phyloP scores from a whole-genome alignment of 2,329 filamentous ascomycete species.

The Penicillium sp. region DNA sequence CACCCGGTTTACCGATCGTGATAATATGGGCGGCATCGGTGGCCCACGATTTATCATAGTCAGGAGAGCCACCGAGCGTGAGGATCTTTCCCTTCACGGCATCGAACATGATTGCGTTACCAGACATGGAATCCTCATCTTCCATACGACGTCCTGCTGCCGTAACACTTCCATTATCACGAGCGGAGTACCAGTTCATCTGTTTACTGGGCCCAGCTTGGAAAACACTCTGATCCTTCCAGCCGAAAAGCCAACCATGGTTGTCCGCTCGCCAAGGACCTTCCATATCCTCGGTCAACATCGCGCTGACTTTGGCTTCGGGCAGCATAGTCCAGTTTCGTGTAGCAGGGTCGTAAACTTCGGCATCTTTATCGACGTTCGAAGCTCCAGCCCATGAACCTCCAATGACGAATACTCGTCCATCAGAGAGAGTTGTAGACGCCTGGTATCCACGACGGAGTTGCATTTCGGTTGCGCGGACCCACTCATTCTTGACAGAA shows the following conservation, averaged over 20 bases:
- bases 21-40: conserved; percentile 51
- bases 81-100: conserved; percentile 55
- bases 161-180: conserved; percentile 41
- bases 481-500: conserved; percentile 6
- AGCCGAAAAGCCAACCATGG: conserved; percentile 55
- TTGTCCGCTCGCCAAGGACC: conserved; percentile 49
- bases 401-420: conserved; percentile 58
- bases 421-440: conserved; percentile 51
- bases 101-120: conserved; percentile 58
- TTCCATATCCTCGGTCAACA: conserved; percentile 43
- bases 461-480: conserved; percentile 45
- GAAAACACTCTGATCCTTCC: conserved; percentile 50
- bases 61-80: conserved; percentile 50
- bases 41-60: conserved; percentile 46
- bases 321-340: conserved; percentile 50
- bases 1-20: conserved; percentile 41
- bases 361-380: conserved; percentile 53
- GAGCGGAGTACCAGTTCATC: conserved; percentile 58
- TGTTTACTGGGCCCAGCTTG: conserved; percentile 55
- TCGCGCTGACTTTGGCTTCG: conserved; percentile 48
- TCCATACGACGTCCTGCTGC: conserved; percentile 46
- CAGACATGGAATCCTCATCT: conserved; percentile 55
- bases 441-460: conserved; percentile 55
- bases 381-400: conserved; percentile 54
- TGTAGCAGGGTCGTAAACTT: conserved; percentile 50